Conservation (phyloP, 495 filamentous ascomycete genomes). For the Aspergillus steynii region DNA sequence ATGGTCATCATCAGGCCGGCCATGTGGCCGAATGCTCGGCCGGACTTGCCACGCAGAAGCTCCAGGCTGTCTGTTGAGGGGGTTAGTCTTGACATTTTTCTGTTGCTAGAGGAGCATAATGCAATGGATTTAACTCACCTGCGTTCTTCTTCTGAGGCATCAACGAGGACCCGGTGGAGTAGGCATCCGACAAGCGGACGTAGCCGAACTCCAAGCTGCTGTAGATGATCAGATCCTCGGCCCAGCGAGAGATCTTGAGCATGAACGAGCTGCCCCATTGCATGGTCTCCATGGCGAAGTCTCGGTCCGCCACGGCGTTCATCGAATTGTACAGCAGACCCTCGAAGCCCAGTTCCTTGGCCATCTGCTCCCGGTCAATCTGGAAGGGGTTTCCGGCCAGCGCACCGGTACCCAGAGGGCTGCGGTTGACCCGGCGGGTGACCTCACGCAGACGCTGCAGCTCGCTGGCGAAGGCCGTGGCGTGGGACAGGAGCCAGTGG, state of each 20-base stretch:
- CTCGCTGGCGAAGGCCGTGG: conserved; percentile 71
- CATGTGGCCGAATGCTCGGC: conserved; percentile 85
- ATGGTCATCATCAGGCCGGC: conserved; percentile 83
- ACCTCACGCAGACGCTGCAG: conserved; percentile 79
- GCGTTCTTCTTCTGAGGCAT: conserved; percentile 88
- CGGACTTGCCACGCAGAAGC: conserved; percentile 83
- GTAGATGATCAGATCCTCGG: conserved; percentile 91
- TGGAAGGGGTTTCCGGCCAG: conserved; percentile 90
- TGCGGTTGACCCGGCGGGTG: conserved; percentile 70
- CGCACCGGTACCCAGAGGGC: conserved; percentile 81
- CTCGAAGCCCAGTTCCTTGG: conserved; percentile 85
- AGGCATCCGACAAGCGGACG: conserved; percentile 80
- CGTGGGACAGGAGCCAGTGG: conserved; percentile 84
- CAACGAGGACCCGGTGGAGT: conserved; percentile 78
- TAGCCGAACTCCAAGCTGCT: conserved; percentile 80
- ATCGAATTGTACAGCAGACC: conserved; percentile 81
- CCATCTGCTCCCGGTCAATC: conserved; percentile 87
- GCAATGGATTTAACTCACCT: conserved; percentile 16
- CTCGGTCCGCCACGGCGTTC: conserved; percentile 79
- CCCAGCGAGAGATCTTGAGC: conserved; percentile 83
- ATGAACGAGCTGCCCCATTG: conserved; percentile 87
- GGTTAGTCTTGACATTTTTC: not conserved
- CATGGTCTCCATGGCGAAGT: conserved; percentile 88
- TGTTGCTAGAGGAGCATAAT: too few species aligned
- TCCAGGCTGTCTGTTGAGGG: conserved; percentile 76